Conservation (phyloP, 495 filamentous ascomycete genomes). For the Halenospora varia region DNA sequence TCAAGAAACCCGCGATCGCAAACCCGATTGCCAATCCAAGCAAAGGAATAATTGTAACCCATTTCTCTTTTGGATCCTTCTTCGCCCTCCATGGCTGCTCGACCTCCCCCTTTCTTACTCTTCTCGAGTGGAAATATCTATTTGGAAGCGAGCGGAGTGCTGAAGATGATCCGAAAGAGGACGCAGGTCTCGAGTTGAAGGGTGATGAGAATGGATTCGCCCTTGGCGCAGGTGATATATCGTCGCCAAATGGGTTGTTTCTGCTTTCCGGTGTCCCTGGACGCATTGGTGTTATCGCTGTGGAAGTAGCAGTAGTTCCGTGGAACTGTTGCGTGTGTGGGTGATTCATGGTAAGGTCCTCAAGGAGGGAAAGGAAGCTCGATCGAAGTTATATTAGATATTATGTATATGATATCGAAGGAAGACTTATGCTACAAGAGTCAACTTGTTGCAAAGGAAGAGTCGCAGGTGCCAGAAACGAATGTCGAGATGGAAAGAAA, state of each 20-base stretch:
- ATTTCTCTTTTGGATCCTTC: conserved; percentile 75
- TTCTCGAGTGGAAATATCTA: conserved; percentile 71
- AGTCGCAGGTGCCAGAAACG: not conserved
- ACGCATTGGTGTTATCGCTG: conserved; percentile 22
- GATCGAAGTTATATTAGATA: not conserved
- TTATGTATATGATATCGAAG: not conserved
- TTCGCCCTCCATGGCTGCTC: conserved; percentile 67
- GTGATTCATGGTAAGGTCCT: conserved; percentile 13
- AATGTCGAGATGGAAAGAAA: not conserved
- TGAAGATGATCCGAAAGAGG: conserved; percentile 46
- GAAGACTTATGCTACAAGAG: not conserved
- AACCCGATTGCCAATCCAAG: conserved; percentile 64
- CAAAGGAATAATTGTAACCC: conserved; percentile 75
- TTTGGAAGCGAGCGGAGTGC: conserved; percentile 32
- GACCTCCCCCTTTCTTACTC: conserved; percentile 64
- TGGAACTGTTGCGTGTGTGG: conserved; percentile 15
- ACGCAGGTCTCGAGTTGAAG: conserved; percentile 48
- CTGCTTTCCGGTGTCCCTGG: conserved; percentile 26
- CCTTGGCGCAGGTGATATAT: conserved; percentile 22
- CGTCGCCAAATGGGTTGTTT: conserved; percentile 25
- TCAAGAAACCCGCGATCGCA: conserved; percentile 58
- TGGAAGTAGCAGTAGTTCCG: conserved; percentile 5
- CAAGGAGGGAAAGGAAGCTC: not conserved
- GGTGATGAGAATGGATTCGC: conserved; percentile 56
- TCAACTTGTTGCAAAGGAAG: not conserved